Evolutionary conservation across 2,329 filamentous ascomycete species (phyloP), one percentile per base, ranked within the genome.

Genomic region (Graphilbum ipis-grandicollis): DNA sequence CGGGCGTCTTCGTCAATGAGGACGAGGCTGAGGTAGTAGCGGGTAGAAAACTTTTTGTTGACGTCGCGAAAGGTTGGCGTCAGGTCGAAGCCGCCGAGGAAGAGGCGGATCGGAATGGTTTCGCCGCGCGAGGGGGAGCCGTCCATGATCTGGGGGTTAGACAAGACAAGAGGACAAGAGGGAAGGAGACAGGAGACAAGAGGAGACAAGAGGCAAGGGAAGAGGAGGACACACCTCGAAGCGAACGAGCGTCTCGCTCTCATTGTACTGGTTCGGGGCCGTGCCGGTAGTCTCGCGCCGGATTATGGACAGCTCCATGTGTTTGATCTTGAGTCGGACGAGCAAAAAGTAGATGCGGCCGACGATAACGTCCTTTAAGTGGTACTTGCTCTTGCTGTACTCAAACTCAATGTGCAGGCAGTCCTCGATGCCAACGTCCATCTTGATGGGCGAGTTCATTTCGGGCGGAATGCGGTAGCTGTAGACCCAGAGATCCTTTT

Each of bases 401-500:
- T 98, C 90, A 50, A 98, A 98, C 59, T 98, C 90, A 48, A 98
- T 98, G 61, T 98, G 90, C 48, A 98, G 66, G 56, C 90, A 98
- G 63, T 98, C 92, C 62, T 98, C 90, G 53, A 98, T 98, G 40
- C 90, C 90, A 41, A 98, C 90, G 55, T 98, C 90, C 90, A 98
- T 98, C 71, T 98, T 98, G 67, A 98, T 98, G 48, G 82, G 85
- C 60, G 76, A 86, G 66, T 96, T 98, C 59, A 85, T 92, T 71
- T 98, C 90, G 15, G 90, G 90, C 17, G 90, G 88, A 65, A 96
- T 88, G 56, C 86, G 78, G 68, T 98, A 98, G 44, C 79, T 90
- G 66, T 98, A 98, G 39, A 98, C 92, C 92, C 92, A 98, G 46
- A 98, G 80, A 58, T 98, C 92, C 71, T 98, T 98, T 62, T 98